Percentiles rank a stretch among this genome's conserved stretches.
These are phyloP conservation scores for Jatropha multifida DNA, from an alignment of 441 rosid species.

Conservation along the genomic window DNA sequence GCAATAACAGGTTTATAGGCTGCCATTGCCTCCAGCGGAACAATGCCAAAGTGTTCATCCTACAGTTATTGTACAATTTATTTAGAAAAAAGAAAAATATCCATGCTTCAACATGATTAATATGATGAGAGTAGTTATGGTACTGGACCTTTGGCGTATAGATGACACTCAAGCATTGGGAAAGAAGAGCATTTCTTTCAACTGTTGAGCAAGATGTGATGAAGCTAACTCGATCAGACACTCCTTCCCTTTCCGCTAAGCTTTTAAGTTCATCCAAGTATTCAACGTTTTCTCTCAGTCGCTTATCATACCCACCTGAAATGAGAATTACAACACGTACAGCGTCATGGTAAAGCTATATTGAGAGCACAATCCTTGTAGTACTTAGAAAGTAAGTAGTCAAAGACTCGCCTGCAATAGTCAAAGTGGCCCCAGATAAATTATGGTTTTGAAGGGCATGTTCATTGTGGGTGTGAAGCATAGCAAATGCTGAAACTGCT, in stretches of 20 bases:
- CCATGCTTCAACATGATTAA: not conserved
- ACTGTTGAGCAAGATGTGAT: slow-evolving; percentile 81
- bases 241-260: slow-evolving; percentile 65
- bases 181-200: slow-evolving; percentile 76
- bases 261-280: slow-evolving; percentile 75
- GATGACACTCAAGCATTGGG: slow-evolving; percentile 72
- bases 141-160: slow-evolving; percentile 73
- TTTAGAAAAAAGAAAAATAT: not conserved
- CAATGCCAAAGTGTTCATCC: slow-evolving; percentile 97
- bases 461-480: slow-evolving; percentile 47
- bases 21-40: slow-evolving; percentile 86
- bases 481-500: slow-evolving; percentile 78
- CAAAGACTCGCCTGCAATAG: slow-evolving; percentile 59
- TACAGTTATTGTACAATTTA: slow-evolving; percentile 28
- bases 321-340: not conserved
- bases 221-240: slow-evolving; percentile 52
- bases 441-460: slow-evolving; percentile 25
- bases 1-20: slow-evolving; percentile 86
- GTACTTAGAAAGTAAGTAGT: not conserved
- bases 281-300: slow-evolving; percentile 82
- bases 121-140: not conserved
- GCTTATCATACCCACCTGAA: slow-evolving; percentile 82
- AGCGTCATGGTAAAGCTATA: not conserved
- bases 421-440: slow-evolving; percentile 49
- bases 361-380: not conserved